Percentiles rank a stretch among this genome's conserved stretches.
These are phyloP conservation scores for Clonostachys sp. DNA, from an alignment of 2,329 filamentous ascomycete genomes.

Conservation along the genomic window DNA sequence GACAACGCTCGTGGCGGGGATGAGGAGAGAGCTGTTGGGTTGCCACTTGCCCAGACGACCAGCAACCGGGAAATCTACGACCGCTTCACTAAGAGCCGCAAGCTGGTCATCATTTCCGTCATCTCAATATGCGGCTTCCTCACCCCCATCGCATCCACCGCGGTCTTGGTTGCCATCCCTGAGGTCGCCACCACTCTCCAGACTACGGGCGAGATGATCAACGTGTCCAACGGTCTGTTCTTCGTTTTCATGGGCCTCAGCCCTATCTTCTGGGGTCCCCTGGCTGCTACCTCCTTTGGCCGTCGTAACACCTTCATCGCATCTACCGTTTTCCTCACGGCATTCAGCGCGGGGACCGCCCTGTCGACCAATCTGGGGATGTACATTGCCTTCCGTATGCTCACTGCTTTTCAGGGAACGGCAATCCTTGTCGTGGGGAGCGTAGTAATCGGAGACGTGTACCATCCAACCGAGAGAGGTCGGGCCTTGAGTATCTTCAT, in stretches of 20 bases:
- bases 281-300: slow-evolving; percentile 51
- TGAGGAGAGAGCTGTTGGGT: too few relatives aligned
- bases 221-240: slow-evolving; percentile 65
- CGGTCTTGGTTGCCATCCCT: slow-evolving; percentile 10
- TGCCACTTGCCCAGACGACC: too few relatives aligned
- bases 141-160: slow-evolving; percentile 10
- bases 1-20: too few relatives aligned
- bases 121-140: slow-evolving; percentile 12
- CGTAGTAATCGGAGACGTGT: slow-evolving; percentile 54
- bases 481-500: slow-evolving; percentile 66
- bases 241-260: slow-evolving; percentile 66
- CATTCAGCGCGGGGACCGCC: slow-evolving; percentile 62
- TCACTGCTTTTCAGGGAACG: slow-evolving; percentile 68
- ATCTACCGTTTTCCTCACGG: slow-evolving; percentile 45
- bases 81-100: slow-evolving; percentile 12
- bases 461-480: slow-evolving; percentile 56
- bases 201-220: slow-evolving; percentile 34
- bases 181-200: slow-evolving; percentile 10
- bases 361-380: slow-evolving; percentile 59
- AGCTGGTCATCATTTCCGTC: slow-evolving; percentile 12
- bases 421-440: slow-evolving; percentile 64
- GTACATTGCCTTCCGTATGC: slow-evolving; percentile 65
- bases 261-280: slow-evolving; percentile 62
- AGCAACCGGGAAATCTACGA: slow-evolving; percentile 7
- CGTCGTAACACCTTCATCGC: slow-evolving; percentile 30